Conservation (phyloP, 2,329 filamentous ascomycete genomes). For the Fusarium udum region DNA sequence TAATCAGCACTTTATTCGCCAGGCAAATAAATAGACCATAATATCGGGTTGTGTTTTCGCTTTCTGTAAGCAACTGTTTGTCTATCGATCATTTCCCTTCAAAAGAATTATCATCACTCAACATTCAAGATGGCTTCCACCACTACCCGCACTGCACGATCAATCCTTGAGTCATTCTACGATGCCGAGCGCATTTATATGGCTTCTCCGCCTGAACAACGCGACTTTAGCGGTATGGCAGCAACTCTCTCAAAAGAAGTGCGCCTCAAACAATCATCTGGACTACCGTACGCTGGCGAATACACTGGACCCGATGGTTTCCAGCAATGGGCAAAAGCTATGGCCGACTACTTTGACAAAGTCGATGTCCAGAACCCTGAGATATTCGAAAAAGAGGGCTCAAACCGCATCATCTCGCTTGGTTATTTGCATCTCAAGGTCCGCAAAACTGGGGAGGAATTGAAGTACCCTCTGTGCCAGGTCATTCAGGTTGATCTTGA, state of each 20-base stretch:
- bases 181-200: conserved; percentile 49
- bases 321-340: conserved; percentile 45
- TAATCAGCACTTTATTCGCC: not conserved
- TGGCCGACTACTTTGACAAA: conserved; percentile 42
- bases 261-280: conserved; percentile 45
- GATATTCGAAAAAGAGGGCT: conserved; percentile 45
- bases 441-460: conserved; percentile 44
- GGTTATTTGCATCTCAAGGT: conserved; percentile 43
- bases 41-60: not conserved
- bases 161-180: conserved; percentile 48
- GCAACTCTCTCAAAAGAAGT: conserved; percentile 40
- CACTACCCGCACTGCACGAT: conserved; percentile 33
- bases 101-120: not conserved
- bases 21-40: not conserved
- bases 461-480: conserved; percentile 45
- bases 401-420: conserved; percentile 42
- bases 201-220: conserved; percentile 40
- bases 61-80: not conserved
- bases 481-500: conserved; percentile 46
- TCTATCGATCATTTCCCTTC: not conserved
- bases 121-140: not conserved
- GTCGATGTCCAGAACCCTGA: conserved; percentile 46
- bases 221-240: conserved; percentile 47
- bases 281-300: conserved; percentile 47
- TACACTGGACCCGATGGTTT: conserved; percentile 46